A percentile compares a stretch with the other conserved stretches of the same genome.
Evolutionary conservation across 2,329 filamentous ascomycete species (phyloP).

Genomic region (Alternaria sp.): DNA sequence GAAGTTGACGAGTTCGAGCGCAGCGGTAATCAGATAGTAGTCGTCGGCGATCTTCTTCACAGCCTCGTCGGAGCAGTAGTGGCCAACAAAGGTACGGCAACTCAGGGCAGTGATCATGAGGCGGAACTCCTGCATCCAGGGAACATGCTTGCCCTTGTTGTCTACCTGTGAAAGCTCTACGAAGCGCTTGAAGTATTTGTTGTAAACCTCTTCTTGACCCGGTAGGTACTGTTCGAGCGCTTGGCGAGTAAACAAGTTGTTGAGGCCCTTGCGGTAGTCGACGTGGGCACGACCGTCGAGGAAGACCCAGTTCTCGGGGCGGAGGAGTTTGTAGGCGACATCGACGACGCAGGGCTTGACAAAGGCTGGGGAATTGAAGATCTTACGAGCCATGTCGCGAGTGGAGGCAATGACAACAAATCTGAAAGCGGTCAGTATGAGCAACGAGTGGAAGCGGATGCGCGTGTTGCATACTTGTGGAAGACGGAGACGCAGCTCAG

Average conservation of each 20-base stretch:
- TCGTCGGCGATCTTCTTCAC: slow-evolving; percentile 96
- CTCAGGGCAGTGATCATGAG: slow-evolving; percentile 95
- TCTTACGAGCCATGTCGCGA: slow-evolving; percentile 93
- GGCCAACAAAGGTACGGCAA: slow-evolving; percentile 94
- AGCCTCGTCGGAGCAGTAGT: slow-evolving; percentile 90
- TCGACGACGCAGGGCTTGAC: slow-evolving; percentile 98
- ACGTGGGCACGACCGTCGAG: slow-evolving; percentile 93
- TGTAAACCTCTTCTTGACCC: slow-evolving; percentile 90
- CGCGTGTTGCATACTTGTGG: slow-evolving; percentile 75
- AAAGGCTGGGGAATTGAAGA: slow-evolving; percentile 91
- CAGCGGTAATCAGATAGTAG: slow-evolving; percentile 95
- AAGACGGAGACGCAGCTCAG: slow-evolving; percentile 98
- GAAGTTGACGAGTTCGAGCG: slow-evolving; percentile 90
- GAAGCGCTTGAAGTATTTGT: slow-evolving; percentile 83
- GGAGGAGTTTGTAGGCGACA: slow-evolving; percentile 89
- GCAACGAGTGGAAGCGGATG: neutral
- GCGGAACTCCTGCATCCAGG: slow-evolving; percentile 92
- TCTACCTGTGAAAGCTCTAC: slow-evolving; percentile 74
- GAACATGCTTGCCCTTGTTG: slow-evolving; percentile 74
- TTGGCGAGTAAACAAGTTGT: slow-evolving; percentile 90
- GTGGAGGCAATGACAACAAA: slow-evolving; percentile 97
- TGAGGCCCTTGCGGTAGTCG: slow-evolving; percentile 96
- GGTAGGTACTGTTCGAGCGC: slow-evolving; percentile 89
- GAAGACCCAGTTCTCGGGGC: slow-evolving; percentile 95
- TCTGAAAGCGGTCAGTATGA: slow-evolving; percentile 58